Conservation (phyloP, 352 stramenopile species). For the Elongisporangium anandrum region DNA sequence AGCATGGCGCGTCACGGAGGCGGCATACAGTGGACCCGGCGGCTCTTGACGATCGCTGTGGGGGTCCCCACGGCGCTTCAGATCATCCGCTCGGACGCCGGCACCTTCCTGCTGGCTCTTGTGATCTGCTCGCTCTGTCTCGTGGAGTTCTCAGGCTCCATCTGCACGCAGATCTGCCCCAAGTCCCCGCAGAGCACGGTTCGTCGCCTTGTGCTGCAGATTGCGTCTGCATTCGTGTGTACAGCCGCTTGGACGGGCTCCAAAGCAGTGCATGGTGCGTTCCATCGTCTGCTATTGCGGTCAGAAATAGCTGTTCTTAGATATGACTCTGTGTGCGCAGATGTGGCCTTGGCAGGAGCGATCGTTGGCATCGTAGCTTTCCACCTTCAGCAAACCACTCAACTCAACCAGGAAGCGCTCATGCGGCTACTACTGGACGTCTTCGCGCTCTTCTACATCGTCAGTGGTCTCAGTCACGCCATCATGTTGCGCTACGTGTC, state of each 20-base stretch:
- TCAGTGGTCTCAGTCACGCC: conserved; percentile 53
- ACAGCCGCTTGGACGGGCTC: conserved; percentile 28
- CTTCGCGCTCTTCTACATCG: conserved; percentile 54
- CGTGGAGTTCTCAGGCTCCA: conserved; percentile 48
- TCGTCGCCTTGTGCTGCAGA: conserved; percentile 25
- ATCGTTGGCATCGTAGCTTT: not conserved
- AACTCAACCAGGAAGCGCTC: conserved; percentile 6
- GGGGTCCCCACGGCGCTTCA: conserved; percentile 52
- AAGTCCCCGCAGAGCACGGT: conserved; percentile 7
- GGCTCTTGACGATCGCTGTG: conserved; percentile 50
- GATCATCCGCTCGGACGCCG: conserved; percentile 40
- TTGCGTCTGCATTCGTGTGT: conserved; percentile 20
- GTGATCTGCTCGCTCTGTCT: conserved; percentile 48
- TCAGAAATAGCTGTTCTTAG: conserved; percentile 1
- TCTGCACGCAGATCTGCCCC: conserved; percentile 38
- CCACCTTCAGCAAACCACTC: not conserved
- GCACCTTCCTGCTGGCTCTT: conserved; percentile 46
- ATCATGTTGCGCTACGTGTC: conserved; percentile 53
- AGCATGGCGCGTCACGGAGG: conserved; percentile 1
- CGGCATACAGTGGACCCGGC: conserved; percentile 51
- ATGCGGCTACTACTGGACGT: conserved; percentile 43
- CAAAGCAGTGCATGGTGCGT: conserved; percentile 26
- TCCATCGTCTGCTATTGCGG: not conserved
- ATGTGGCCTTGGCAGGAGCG: not conserved
- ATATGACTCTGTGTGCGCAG: not conserved